A percentile compares a stretch with the other conserved stretches of the same genome.
These are phyloP conservation scores for Pleurotus salmoneostramineus DNA, from an alignment of 768 basidiomycete genomes.

Conservation along the genomic window DNA sequence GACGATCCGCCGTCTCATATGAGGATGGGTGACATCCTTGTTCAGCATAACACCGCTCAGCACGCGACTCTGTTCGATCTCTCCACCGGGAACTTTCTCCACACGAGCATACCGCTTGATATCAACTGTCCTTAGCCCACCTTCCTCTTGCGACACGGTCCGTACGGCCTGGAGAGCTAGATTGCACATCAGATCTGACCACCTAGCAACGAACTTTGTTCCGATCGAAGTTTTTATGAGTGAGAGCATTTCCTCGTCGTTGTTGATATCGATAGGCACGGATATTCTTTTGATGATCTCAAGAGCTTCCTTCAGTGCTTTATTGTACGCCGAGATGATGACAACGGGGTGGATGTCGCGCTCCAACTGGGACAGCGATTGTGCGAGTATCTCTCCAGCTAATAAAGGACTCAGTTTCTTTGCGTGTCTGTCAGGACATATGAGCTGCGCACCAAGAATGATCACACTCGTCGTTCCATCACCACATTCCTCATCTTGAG, in stretches of 20 bases:
- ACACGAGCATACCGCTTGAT: slow-evolving; percentile 98
- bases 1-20: slow-evolving; percentile 88
- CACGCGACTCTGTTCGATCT: slow-evolving; percentile 90
- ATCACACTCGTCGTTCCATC: slow-evolving; percentile 99
- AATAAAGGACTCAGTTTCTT: background rate
- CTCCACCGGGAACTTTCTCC: slow-evolving; percentile 96
- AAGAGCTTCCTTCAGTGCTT: slow-evolving; percentile 89
- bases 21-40: slow-evolving; percentile 98
- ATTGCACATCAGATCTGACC: slow-evolving; percentile 96
- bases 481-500: slow-evolving; percentile 98
- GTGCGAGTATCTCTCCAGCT: slow-evolving; percentile 96
- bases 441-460: slow-evolving; percentile 73
- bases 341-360: slow-evolving; percentile 98
- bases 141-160: slow-evolving; percentile 77
- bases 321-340: slow-evolving; percentile 97
- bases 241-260: slow-evolving; percentile 89
- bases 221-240: slow-evolving; percentile 99
- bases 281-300: slow-evolving; percentile 87
- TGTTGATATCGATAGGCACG: slow-evolving; percentile 79
- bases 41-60: slow-evolving; percentile 93
- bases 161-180: slow-evolving; percentile 92
- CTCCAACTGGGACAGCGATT: slow-evolving; percentile 89
- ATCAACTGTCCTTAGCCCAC: slow-evolving; percentile 83
- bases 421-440: background rate
- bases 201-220: slow-evolving; percentile 94